Conservation (phyloP, 345 rosid species). For the Aquilaria sinensis region DNA sequence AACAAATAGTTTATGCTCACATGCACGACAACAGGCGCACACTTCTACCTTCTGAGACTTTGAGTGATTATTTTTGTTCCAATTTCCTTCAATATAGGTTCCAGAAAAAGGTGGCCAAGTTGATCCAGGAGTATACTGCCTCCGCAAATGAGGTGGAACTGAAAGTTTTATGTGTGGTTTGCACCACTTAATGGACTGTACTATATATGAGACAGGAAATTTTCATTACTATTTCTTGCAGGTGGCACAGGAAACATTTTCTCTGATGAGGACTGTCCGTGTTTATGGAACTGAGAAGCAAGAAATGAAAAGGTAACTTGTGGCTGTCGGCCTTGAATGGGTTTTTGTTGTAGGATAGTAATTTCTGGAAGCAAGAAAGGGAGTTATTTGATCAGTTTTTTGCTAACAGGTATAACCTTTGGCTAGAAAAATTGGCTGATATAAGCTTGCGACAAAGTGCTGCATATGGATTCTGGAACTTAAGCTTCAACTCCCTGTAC, state of each 20-base stretch:
- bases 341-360: neutral
- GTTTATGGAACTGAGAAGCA: constrained; percentile 89
- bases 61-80: constrained; percentile 10
- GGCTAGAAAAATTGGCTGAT: constrained; percentile 78
- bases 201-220: constrained; percentile 2
- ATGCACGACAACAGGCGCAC: too few relatives aligned
- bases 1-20: neutral
- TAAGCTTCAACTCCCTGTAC: constrained; percentile 83
- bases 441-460: constrained; percentile 94
- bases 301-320: constrained; percentile 63
- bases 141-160: constrained; percentile 83
- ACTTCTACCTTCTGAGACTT: too few relatives aligned
- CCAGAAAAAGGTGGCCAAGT: constrained; percentile 92
- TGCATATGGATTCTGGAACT: constrained; percentile 94
- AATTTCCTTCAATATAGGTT: constrained; percentile 45
- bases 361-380: neutral
- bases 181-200: constrained; percentile 9
- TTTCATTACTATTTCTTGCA: constrained; percentile 17
- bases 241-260: constrained; percentile 98
- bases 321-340: neutral
- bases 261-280: constrained; percentile 95
- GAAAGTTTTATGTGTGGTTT: constrained; percentile 16
- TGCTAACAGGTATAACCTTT: constrained; percentile 59
- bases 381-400: constrained; percentile 15
- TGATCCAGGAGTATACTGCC: constrained; percentile 79